Base-by-base conservation (phyloP, 345 rosid species). In the Eucalyptus regnans region DNA sequence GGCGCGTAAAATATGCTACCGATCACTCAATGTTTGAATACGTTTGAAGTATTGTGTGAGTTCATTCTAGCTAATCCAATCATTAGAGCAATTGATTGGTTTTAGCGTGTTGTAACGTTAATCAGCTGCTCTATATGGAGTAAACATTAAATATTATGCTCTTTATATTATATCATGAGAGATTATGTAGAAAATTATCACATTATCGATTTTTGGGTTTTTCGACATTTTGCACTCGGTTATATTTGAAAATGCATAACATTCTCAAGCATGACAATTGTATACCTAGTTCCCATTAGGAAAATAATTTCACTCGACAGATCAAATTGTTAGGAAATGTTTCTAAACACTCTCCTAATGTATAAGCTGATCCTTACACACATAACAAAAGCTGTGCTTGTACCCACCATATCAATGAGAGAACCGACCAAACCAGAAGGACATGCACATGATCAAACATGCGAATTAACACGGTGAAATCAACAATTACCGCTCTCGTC, bases 281-380 rank as follows among this genome's bases (percentile, higher is more conserved):
- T 33, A 66, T 31, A 31, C 12, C 0, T 15, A 66, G 2, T 4
- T 31, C 12, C 0, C 1, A 1, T n/a, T n/a, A 64, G 37, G n/a
- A n/a, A 64, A 64, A 64, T n/a, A 16, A 14, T n/a, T 64, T 64
- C 18, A n/a, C 76, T 5, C 2, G 1, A 64, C 1, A 14, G 3
- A 7, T 64, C 17, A n/a, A 64, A 17, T 64, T 15, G 20, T n/a
- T 15, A 31, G 43, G 20, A 66, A 31, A 66, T 31, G 41, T 8
- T 31, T 66, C 76, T 15, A 66, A 66, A 31, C 41, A 66, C 20
- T 66, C 41, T 33, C 76, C 11, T 7, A n/a, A n/a, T 5, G 20
- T 4, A 5, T 15, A n/a, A 66, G 41, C 11, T 16, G 11, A 31
- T 66, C 41, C 76, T 15, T 66, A 31, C n/a, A 25, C 64, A 58